phyloP scores from a whole-genome alignment of 2,329 filamentous ascomycete species.

The Aspergillus floridensis region DNA sequence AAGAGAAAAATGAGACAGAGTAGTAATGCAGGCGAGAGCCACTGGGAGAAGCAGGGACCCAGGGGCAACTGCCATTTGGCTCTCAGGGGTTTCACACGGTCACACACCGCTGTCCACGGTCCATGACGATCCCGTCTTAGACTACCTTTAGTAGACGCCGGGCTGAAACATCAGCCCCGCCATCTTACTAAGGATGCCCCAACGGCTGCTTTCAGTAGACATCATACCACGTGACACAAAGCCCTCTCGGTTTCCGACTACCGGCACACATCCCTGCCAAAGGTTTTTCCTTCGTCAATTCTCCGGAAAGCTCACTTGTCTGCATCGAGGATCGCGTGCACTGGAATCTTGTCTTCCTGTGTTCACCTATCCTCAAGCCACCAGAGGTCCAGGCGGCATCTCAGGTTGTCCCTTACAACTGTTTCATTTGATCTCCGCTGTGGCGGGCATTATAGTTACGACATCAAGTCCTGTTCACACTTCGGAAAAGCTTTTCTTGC shows the following conservation, averaged over 20 bases:
- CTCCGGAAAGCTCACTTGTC: neutral
- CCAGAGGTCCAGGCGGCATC: neutral
- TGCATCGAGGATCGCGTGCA: conserved; percentile 1
- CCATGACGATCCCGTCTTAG: conserved; percentile 14
- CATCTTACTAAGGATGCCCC: neutral
- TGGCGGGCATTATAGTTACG: neutral
- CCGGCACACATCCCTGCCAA: neutral
- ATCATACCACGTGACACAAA: conserved; percentile 7
- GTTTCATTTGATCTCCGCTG: neutral
- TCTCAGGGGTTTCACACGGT: conserved; percentile 13
- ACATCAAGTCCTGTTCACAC: neutral
- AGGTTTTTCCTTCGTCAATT: neutral
- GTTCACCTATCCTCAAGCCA: neutral
- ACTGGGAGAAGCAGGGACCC: conserved; percentile 12
- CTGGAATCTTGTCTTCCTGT: neutral
- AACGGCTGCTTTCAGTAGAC: neutral
- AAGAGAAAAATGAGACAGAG: too few species aligned
- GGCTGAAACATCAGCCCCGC: conserved; percentile 12
- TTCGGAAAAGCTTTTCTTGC: too few species aligned
- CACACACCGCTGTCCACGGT: conserved; percentile 14
- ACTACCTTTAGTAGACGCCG: neutral
- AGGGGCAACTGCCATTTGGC: conserved; percentile 11
- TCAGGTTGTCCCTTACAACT: neutral
- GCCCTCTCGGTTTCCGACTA: neutral
- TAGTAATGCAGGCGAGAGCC: too few species aligned